Evolutionary conservation across 192 early-diverging fungal species (phyloP).

Genomic region (Diversispora eburnea): DNA sequence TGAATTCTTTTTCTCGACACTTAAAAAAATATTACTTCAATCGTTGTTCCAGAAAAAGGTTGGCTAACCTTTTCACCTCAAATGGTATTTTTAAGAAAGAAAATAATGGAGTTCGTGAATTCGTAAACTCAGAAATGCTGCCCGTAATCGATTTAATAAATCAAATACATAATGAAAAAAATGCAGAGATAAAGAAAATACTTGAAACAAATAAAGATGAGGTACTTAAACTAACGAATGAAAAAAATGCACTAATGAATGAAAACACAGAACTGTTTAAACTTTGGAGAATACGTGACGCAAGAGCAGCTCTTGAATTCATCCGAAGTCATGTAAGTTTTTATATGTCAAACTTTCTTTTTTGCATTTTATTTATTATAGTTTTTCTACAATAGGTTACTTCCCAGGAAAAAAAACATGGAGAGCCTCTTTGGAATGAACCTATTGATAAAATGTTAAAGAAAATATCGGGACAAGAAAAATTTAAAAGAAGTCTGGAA

Average conservation of each 20-base stretch:
- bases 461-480: not conserved
- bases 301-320: not conserved
- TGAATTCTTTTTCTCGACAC: no score
- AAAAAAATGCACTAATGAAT: not conserved
- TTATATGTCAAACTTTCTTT: not conserved
- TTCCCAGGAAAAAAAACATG: not conserved
- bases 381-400: conserved; percentile 4
- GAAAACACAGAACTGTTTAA: not conserved
- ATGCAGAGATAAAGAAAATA: not conserved
- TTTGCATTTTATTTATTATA: conserved; percentile 11
- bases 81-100: not conserved
- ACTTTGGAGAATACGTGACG: not conserved
- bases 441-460: conserved; percentile 13
- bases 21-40: not conserved
- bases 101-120: not conserved
- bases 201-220: not conserved
- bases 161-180: no score
- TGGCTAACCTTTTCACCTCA: not conserved
- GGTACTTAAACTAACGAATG: not conserved
- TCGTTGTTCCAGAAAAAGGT: not conserved
- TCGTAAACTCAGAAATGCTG: not conserved
- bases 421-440: not conserved
- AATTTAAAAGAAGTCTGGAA: not conserved
- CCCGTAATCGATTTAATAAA: not conserved
- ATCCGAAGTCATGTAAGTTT: not conserved